Evolutionary conservation across 306 rosid genomes (phyloP).

Genomic region (Vicia faba): DNA sequence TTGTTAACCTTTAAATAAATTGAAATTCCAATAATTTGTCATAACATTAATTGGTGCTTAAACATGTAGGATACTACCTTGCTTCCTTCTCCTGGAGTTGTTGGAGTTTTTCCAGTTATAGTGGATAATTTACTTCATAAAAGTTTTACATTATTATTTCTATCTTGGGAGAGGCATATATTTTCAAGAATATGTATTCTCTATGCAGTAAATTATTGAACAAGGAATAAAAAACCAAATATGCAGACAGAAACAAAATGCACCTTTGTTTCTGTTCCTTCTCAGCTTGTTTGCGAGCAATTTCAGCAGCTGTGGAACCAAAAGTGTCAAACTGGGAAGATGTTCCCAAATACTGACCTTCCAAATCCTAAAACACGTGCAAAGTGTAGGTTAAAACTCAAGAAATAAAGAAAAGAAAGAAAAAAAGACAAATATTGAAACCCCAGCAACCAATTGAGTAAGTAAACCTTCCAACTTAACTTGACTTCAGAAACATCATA

Average conservation of each 20-base stretch:
- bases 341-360: slow-evolving; percentile 78
- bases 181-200: neutral
- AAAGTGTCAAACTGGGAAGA: slow-evolving; percentile 91
- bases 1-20: neutral
- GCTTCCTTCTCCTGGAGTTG: neutral
- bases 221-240: neutral
- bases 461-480: slow-evolving; percentile 2
- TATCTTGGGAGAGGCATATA: neutral
- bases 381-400: slow-evolving; percentile 22
- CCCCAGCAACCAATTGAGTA: slow-evolving; percentile 13
- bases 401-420: neutral
- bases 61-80: neutral
- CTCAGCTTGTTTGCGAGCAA: slow-evolving; percentile 87
- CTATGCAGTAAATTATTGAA: neutral
- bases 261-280: slow-evolving; percentile 91
- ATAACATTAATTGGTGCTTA: neutral
- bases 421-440: slow-evolving; percentile 19
- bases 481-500: slow-evolving; percentile 22
- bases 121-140: neutral
- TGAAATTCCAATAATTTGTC: neutral
- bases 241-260: slow-evolving; percentile 28
- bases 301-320: slow-evolving; percentile 83
- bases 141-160: neutral
- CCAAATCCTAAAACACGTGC: slow-evolving; percentile 63
- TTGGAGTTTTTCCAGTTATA: neutral